These are phyloP conservation scores for Chaetothyriales sp. DNA, from an alignment of 2,329 filamentous ascomycete genomes.

Conservation along the genomic window DNA sequence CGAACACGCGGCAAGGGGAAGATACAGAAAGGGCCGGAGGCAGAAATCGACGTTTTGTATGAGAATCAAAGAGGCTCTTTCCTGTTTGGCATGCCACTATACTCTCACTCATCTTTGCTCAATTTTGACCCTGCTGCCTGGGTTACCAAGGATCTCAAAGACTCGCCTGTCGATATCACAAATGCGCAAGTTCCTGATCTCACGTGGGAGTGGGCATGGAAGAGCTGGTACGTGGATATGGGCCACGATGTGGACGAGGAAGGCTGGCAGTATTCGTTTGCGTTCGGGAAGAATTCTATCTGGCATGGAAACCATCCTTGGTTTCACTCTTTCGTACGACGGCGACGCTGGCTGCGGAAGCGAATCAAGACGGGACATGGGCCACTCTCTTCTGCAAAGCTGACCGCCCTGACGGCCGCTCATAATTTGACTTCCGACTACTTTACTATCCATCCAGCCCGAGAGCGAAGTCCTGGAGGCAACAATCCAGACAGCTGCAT, in stretches of 20 bases:
- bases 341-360: conserved; percentile 76
- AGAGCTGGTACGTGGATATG: conserved; percentile 61
- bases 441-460: conserved; percentile 57
- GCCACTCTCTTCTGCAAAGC: conserved; percentile 21
- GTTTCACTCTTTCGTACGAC: conserved; percentile 90
- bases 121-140: conserved; percentile 75
- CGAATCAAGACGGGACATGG: conserved; percentile 48
- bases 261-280: conserved; percentile 93
- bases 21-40: conserved; percentile 20
- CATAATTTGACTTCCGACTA: conserved; percentile 64
- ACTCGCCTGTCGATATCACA: conserved; percentile 55
- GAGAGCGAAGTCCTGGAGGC: conserved; percentile 32
- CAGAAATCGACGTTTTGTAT: conserved; percentile 72
- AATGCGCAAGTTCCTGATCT: conserved; percentile 91
- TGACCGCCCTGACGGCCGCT: conserved; percentile 32
- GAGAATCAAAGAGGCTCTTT: conserved; percentile 91
- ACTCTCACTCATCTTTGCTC: conserved; percentile 71
- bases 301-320: conserved; percentile 85
- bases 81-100: conserved; percentile 77
- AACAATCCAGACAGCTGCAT: conserved; percentile 18
- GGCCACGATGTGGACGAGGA: conserved; percentile 73
- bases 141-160: conserved; percentile 53
- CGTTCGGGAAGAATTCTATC: conserved; percentile 58
- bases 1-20: conserved; percentile 5
- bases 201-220: conserved; percentile 81